Conservation (phyloP, 805 yeast species). For the Wickerhamomyces mucosus region DNA sequence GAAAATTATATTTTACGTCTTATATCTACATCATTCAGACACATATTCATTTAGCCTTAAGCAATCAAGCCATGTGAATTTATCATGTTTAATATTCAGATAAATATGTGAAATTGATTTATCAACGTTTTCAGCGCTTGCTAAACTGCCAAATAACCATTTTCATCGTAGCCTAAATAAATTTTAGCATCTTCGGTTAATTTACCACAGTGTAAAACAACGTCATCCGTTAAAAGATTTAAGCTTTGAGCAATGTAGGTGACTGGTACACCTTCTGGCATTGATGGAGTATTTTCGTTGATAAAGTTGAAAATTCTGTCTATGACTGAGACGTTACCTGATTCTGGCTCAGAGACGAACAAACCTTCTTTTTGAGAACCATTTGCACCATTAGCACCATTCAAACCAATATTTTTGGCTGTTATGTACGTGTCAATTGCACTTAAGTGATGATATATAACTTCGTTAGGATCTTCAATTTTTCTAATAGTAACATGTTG, state of each 20-base stretch:
- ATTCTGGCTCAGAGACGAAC: slow-evolving; percentile 33
- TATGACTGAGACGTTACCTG: slow-evolving; percentile 23
- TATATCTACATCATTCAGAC: too few relatives aligned
- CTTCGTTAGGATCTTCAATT: slow-evolving; percentile 56
- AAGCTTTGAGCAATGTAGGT: slow-evolving; percentile 50
- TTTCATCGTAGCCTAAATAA: slow-evolving; percentile 63
- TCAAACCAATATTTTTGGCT: slow-evolving; percentile 34
- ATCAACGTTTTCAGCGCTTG: too few relatives aligned
- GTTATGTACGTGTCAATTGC: slow-evolving; percentile 50
- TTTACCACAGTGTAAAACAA: slow-evolving; percentile 37
- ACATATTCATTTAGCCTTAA: too few relatives aligned
- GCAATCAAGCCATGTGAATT: too few relatives aligned
- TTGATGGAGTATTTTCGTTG: slow-evolving; percentile 39
- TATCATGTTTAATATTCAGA: too few relatives aligned
- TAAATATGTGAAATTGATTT: too few relatives aligned
- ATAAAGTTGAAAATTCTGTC: slow-evolving; percentile 41
- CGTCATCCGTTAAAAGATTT: slow-evolving; percentile 39
- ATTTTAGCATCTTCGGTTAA: slow-evolving; percentile 61
- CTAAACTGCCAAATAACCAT: slow-evolving; percentile 46
- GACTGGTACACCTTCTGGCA: slow-evolving; percentile 73
- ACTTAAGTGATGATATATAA: slow-evolving; percentile 56
- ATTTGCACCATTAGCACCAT: slow-evolving; percentile 2
- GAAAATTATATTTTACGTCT: too few relatives aligned
- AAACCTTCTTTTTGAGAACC: slow-evolving; percentile 20
- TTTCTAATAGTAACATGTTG: slow-evolving; percentile 53